Percentiles rank a stretch among this genome's conserved stretches.
Evolutionary conservation across 176 grass and related monocot species (phyloP).

Genomic region (Oropetium thomaeum): DNA sequence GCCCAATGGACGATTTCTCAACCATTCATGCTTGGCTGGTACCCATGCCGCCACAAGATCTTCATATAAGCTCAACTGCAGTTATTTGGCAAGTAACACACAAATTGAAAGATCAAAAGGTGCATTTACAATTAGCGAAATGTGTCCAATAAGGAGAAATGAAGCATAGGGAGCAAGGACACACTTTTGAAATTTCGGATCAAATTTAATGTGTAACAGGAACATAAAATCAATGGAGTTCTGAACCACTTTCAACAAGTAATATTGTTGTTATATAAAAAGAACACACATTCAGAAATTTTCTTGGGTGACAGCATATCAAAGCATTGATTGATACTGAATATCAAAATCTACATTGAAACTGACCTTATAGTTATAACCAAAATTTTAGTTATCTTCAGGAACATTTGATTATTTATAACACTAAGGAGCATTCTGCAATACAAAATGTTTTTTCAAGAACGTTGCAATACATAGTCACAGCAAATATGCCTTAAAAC

Average conservation of each 20-base stretch:
- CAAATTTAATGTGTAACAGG: neutral
- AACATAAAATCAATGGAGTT: neutral
- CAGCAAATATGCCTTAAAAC: neutral
- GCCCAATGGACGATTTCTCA: conserved; percentile 64
- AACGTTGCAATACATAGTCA: no score
- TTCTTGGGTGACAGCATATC: neutral
- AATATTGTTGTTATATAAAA: neutral
- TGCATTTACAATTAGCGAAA: neutral
- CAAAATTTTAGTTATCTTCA: neutral
- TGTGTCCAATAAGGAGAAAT: neutral
- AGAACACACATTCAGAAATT: neutral
- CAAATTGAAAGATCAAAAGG: neutral
- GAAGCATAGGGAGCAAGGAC: neutral
- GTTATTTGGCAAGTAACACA: conserved; percentile 30
- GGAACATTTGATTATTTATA: neutral
- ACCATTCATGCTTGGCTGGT: conserved; percentile 76
- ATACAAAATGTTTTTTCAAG: neutral
- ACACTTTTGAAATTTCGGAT: neutral
- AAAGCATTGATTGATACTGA: conserved; percentile 2
- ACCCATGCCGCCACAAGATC: conserved; percentile 91
- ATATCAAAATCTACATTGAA: no score
- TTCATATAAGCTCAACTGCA: conserved; percentile 98
- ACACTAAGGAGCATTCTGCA: neutral
- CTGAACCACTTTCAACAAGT: neutral
- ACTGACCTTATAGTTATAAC: neutral